Conservation (phyloP, 257 asterid species). For the Datura wrightii region DNA sequence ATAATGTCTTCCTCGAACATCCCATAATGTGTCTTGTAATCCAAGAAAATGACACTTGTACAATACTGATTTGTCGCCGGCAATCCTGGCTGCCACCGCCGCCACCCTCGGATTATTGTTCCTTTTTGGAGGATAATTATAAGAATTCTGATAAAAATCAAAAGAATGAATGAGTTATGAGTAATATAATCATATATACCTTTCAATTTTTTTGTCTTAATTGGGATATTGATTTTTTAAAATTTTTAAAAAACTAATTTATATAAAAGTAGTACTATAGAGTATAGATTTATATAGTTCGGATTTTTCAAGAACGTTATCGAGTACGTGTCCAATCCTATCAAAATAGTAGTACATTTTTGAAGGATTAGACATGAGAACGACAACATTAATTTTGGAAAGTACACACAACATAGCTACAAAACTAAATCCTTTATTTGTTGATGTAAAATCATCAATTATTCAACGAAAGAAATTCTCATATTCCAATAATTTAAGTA, state of each 20-base stretch:
- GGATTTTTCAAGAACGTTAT: too few relatives aligned
- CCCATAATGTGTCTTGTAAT: slow-evolving; percentile 77
- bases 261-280: too few relatives aligned
- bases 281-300: too few relatives aligned
- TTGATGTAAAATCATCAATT: neutral
- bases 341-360: too few relatives aligned
- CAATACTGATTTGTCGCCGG: slow-evolving; percentile 68
- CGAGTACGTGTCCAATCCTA: too few relatives aligned
- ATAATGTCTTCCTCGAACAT: slow-evolving; percentile 71
- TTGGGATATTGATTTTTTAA: too few relatives aligned
- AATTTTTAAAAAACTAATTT: too few relatives aligned
- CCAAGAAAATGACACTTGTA: slow-evolving; percentile 59
- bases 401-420: neutral
- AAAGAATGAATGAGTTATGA: neutral
- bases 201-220: too few relatives aligned
- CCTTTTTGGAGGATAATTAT: slow-evolving; percentile 51
- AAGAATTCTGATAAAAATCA: slow-evolving; percentile 54
- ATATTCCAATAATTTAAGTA: neutral
- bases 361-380: neutral
- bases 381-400: neutral
- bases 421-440: too few relatives aligned
- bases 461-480: neutral
- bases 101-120: slow-evolving; percentile 36
- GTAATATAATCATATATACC: too few relatives aligned
- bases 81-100: slow-evolving; percentile 62